Percentiles rank a stretch among this genome's conserved stretches.
These are phyloP conservation scores for Ustilago nuda DNA, from an alignment of 1,284 basidiomycete species.

Conservation along the genomic window DNA sequence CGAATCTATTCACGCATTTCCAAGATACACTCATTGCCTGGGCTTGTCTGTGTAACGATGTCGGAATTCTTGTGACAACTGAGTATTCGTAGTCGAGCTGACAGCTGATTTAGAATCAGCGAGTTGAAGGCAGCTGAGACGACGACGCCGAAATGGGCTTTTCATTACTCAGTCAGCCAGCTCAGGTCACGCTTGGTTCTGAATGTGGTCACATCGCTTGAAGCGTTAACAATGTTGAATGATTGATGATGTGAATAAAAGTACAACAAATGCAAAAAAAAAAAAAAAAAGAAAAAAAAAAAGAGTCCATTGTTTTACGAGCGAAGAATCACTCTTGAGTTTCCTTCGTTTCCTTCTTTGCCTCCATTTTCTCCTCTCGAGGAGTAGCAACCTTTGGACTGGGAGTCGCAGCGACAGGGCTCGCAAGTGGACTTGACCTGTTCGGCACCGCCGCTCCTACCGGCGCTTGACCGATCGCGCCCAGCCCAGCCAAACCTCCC, in stretches of 20 bases:
- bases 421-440: constrained; percentile 6
- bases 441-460: background rate
- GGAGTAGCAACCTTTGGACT: constrained; percentile 3
- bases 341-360: background rate
- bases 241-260: constrained; percentile 6
- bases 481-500: constrained; percentile 20
- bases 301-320: constrained; percentile 2
- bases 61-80: too few species aligned
- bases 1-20: constrained; percentile 5
- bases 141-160: too few species aligned
- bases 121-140: background rate
- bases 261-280: constrained; percentile 9
- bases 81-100: too few species aligned
- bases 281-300: constrained; percentile 4
- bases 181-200: too few species aligned
- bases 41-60: background rate
- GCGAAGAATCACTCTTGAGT: background rate
- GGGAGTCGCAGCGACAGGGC: constrained; percentile 7
- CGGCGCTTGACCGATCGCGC: constrained; percentile 29
- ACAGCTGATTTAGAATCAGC: too few species aligned
- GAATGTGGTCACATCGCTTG: background rate
- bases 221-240: background rate
- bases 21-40: background rate
- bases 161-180: too few species aligned
- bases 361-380: background rate